These are phyloP conservation scores for Calonectria ilicicola DNA, from an alignment of 2,329 filamentous ascomycete genomes.

Conservation along the genomic window DNA sequence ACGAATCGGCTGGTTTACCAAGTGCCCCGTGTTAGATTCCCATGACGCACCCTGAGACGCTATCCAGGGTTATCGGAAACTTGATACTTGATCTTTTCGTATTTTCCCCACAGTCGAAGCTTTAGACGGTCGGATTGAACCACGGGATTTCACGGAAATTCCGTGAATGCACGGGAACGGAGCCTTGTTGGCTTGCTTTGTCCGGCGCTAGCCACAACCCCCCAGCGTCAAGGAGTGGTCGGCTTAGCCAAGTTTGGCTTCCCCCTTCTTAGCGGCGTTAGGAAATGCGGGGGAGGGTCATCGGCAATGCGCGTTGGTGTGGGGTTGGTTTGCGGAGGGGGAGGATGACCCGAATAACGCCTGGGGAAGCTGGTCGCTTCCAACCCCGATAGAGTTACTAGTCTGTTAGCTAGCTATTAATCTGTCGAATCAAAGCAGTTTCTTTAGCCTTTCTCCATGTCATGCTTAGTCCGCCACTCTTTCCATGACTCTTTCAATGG, in stretches of 20 bases:
- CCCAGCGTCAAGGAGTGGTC: background rate
- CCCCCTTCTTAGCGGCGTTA: background rate
- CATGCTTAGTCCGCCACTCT: background rate
- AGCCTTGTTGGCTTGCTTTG: background rate
- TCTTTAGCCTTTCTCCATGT: background rate
- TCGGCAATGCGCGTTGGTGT: background rate
- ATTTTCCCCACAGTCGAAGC: background rate
- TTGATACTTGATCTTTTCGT: background rate
- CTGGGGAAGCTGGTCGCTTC: background rate
- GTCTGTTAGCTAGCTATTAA: background rate
- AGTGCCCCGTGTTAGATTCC: background rate
- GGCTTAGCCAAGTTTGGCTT: background rate
- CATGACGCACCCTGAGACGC: slow-evolving; percentile 11
- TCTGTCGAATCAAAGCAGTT: background rate
- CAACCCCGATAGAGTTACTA: background rate
- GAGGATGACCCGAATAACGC: background rate
- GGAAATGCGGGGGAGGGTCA: slow-evolving; percentile 11
- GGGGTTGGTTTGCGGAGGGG: background rate
- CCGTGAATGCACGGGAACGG: background rate
- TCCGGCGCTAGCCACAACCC: background rate
- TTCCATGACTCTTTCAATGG: background rate
- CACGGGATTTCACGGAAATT: background rate
- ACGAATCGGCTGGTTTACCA: background rate
- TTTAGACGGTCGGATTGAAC: background rate
- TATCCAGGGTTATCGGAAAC: background rate